Evolutionary conservation across 768 basidiomycete species (phyloP).

Genomic region (Exsudoporus frostii): DNA sequence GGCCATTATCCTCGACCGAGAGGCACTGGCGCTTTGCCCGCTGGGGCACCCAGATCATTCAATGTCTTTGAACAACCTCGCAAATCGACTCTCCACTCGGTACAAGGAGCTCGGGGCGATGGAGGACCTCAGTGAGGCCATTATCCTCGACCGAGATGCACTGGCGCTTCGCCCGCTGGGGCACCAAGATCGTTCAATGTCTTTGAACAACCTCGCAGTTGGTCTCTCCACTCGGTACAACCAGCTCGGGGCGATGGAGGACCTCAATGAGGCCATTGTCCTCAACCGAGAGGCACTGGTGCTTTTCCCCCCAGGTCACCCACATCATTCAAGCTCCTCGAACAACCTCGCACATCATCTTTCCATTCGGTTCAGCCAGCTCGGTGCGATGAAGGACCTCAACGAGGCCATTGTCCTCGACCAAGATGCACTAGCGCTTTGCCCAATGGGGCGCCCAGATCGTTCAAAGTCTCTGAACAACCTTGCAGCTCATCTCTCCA

Average conservation of each 20-base stretch:
- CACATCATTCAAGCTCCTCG: not conserved
- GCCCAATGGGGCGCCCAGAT: too few species aligned
- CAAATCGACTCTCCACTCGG: not conserved
- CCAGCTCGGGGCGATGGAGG: not conserved
- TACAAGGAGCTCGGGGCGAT: not conserved
- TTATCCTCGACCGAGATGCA: not conserved
- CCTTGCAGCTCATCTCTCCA: too few species aligned
- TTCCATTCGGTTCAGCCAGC: not conserved
- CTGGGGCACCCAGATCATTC: not conserved
- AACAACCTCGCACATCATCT: not conserved
- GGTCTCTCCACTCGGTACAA: not conserved
- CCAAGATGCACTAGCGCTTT: too few species aligned
- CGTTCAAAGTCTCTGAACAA: too few species aligned
- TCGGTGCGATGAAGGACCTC: too few species aligned
- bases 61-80: not conserved
- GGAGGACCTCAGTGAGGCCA: not conserved
- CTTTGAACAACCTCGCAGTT: not conserved
- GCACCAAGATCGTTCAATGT: not conserved
- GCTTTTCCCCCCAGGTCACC: not conserved
- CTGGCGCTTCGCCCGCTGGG: not conserved
- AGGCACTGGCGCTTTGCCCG: not conserved
- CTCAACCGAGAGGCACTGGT: not conserved
- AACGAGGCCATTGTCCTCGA: too few species aligned
- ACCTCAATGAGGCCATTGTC: not conserved
- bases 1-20: not conserved